phyloP scores from a whole-genome alignment of 768 basidiomycete genomes.

The Mycena pura region DNA sequence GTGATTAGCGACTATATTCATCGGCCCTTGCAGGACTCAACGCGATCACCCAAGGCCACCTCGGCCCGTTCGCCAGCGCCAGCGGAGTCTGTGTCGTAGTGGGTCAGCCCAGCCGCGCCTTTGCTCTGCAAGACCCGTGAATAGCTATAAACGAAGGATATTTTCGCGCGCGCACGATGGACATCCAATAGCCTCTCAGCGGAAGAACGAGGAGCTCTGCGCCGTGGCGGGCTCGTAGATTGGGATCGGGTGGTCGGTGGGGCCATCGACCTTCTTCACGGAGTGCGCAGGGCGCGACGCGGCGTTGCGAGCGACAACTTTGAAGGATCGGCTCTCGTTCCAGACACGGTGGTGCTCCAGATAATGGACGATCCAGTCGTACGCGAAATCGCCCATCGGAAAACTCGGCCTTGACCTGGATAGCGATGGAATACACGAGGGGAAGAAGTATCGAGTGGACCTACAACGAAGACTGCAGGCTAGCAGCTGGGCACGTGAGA shows the following conservation, averaged over 20 bases:
- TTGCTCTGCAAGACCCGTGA: not conserved
- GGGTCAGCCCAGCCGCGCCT: not conserved
- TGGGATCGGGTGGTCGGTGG: constrained; percentile 5
- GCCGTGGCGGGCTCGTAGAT: not conserved
- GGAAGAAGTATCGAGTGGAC: not conserved
- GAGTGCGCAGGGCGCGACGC: not conserved
- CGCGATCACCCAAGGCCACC: too few relatives aligned
- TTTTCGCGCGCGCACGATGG: not conserved
- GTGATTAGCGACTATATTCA: too few relatives aligned
- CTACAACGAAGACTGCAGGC: not conserved
- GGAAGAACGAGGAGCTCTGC: not conserved
- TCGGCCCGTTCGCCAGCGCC: not conserved
- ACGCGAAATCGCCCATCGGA: not conserved
- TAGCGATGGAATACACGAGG: not conserved
- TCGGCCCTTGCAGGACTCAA: too few relatives aligned
- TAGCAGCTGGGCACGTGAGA: not conserved
- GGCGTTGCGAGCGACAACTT: constrained; percentile 4
- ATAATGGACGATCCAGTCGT: constrained; percentile 7
- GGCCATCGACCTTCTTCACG: not conserved
- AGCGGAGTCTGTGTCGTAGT: not conserved
- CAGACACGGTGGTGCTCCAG: constrained; percentile 3
- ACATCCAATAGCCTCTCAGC: constrained; percentile 6
- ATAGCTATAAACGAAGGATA: not conserved
- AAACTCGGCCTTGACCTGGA: constrained; percentile 4
- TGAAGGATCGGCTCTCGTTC: constrained; percentile 9